Evolutionary conservation across 257 asterid genomes (phyloP).

Genomic region (Solanum etuberosum): DNA sequence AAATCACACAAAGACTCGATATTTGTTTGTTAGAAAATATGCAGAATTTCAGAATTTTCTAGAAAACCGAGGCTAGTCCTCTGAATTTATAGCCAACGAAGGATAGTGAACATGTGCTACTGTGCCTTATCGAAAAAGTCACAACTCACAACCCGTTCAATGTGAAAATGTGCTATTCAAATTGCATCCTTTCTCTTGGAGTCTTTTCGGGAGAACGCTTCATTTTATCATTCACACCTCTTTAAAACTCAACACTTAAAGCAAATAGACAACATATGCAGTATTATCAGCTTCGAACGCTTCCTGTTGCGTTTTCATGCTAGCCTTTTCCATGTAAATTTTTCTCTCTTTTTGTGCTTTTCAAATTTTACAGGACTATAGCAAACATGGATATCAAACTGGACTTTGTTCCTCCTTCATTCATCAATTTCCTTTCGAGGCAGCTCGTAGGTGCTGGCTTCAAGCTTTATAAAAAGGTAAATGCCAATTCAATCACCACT

Average conservation of each 20-base stretch:
- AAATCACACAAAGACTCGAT: not conserved
- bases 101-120: not conserved
- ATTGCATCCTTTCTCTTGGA: not conserved
- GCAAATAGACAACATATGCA: not conserved
- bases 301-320: not conserved
- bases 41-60: not conserved
- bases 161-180: not conserved
- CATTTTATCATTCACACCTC: not conserved
- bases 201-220: not conserved
- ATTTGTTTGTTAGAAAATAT: not conserved
- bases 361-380: constrained; percentile 52
- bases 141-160: not conserved
- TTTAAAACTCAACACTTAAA: not conserved
- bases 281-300: not conserved
- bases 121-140: not conserved
- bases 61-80: not conserved
- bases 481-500: not conserved
- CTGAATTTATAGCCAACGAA: not conserved
- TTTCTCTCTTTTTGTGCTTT: not conserved
- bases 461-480: constrained; percentile 88
- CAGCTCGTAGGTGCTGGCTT: constrained; percentile 90
- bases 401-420: constrained; percentile 70
- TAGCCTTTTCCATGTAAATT: not conserved
- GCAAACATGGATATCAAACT: constrained; percentile 79
- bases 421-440: constrained; percentile 81